Base-by-base conservation (phyloP, 1,284 basidiomycete species). In the Ganoderma multipileum region DNA sequence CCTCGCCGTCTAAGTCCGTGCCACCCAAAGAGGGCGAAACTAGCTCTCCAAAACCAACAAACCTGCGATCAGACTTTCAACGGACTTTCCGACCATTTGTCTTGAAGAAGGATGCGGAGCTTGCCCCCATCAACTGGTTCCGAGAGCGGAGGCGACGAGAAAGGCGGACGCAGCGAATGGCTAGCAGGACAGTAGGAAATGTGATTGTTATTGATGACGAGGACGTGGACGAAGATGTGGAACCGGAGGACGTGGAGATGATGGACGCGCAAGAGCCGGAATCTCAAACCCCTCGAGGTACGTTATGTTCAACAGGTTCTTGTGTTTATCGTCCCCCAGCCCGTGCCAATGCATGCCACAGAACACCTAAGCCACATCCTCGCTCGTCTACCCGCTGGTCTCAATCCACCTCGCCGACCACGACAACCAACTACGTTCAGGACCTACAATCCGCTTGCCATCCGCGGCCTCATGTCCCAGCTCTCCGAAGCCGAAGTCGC, bases 41-140 rank as follows among this genome's bases (percentile, higher is more conserved):
- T 47, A 72, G 76, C 36, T 77, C 78, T n/a, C 79, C 83, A 6
- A 83, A 80, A 11, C 78, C 85, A 50, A 84, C 84, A 1, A 76
- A 75, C n/a, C 70, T 75, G 8, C 80, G 83, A 50, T 86, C 86
- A 7, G 93, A 95, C 61, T 96, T 93, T 74, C 85, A 91, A 67
- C 87, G 82, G 72, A 84, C 85, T 0, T 96, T 96, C 83, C 91
- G 87, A 72, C 89, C 93, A 1, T 96, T 95, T 76, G 83, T 88
- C 8, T 72, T 92, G 70, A 93, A 92, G 81, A 93, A 91, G 73
- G 91, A 89, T 69, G 86, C 87, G 5, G 82, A 85, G 33, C 73
- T 95, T 18, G 93, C 94, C 4, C 91, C 92, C 0, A 76, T 84
- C 54, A 95, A 95, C 74, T 87, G 87, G 81, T 94, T 94, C 80